phyloP scores from a whole-genome alignment of 2,329 filamentous ascomycete species.

The Lasiodiplodia hormozganensis region DNA sequence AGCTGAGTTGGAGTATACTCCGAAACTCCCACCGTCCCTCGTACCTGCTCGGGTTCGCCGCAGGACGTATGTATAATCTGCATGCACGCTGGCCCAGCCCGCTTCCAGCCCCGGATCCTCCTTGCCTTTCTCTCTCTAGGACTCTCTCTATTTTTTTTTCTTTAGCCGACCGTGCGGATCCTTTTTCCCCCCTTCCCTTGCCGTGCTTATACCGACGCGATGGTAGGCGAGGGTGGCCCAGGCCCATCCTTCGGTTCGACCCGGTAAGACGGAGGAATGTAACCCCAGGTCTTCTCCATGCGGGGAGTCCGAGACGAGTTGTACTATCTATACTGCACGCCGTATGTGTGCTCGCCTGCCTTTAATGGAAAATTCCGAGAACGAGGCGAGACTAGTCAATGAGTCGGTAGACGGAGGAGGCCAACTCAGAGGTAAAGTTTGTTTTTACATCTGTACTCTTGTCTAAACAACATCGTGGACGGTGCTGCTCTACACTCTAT shows the following conservation, averaged over 20 bases:
- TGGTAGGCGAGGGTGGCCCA: neutral
- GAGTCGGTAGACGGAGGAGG: neutral
- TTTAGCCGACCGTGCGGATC: neutral
- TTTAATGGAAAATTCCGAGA: neutral
- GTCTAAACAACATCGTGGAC: neutral
- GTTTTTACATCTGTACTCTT: neutral
- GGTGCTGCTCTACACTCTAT: neutral
- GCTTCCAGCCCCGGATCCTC: neutral
- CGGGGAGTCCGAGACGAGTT: neutral
- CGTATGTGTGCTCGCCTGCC: neutral
- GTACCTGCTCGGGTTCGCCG: neutral
- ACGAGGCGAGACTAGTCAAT: neutral
- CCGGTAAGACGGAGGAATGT: slow-evolving; percentile 11
- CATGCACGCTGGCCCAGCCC: slow-evolving; percentile 3
- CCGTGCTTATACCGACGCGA: neutral
- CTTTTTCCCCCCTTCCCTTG: neutral
- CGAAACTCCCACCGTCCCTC: neutral
- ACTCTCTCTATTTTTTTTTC: neutral
- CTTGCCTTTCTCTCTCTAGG: neutral
- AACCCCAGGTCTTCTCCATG: neutral
- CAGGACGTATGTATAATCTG: slow-evolving; percentile 8
- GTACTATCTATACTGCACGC: neutral
- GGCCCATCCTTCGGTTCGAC: neutral
- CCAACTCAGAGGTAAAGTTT: neutral
- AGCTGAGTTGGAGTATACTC: slow-evolving; percentile 14